Evolutionary conservation across 805 yeast species (phyloP).

Genomic region (Nematodospora valgi): DNA sequence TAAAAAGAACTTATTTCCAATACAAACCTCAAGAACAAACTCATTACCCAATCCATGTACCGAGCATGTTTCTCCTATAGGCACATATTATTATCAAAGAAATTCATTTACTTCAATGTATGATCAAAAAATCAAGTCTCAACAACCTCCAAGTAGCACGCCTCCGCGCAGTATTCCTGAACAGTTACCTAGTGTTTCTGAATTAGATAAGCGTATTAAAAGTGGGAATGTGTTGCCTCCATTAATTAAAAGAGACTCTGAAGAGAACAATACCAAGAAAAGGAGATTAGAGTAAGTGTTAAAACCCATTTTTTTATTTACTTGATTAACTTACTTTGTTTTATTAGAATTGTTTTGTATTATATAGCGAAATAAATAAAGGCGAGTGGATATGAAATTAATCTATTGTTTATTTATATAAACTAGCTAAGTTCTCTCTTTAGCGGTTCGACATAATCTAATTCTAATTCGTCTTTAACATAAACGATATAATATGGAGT

Average conservation of each 20-base stretch:
- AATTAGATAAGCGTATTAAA: slow-evolving; percentile 31
- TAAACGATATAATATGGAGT: slow-evolving; percentile 93
- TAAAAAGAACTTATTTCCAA: not conserved
- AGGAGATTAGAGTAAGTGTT: slow-evolving; percentile 7
- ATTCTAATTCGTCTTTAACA: slow-evolving; percentile 58
- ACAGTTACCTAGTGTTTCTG: slow-evolving; percentile 34
- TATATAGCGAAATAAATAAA: no score
- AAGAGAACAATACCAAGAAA: slow-evolving; percentile 2
- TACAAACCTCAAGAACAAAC: slow-evolving; percentile 14
- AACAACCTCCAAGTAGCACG: slow-evolving; percentile 4
- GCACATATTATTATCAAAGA: slow-evolving; percentile 13
- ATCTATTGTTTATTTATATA: slow-evolving; percentile 1
- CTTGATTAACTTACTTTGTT: no score
- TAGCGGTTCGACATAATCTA: slow-evolving; percentile 60
- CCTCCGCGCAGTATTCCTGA: slow-evolving; percentile 2
- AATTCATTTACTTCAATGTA: slow-evolving; percentile 19
- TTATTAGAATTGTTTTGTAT: no score
- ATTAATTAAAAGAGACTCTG: slow-evolving; percentile 1
- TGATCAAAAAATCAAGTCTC: slow-evolving; percentile 4
- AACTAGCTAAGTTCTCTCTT: slow-evolving; percentile 38
- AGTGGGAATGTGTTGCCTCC: slow-evolving; percentile 3
- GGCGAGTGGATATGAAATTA: not conserved
- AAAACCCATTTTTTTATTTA: no score
- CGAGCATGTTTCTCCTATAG: slow-evolving; percentile 10
- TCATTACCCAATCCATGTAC: slow-evolving; percentile 19